phyloP scores from a whole-genome alignment of 805 yeast genomes.

The Barnettozyma botsteinii region DNA sequence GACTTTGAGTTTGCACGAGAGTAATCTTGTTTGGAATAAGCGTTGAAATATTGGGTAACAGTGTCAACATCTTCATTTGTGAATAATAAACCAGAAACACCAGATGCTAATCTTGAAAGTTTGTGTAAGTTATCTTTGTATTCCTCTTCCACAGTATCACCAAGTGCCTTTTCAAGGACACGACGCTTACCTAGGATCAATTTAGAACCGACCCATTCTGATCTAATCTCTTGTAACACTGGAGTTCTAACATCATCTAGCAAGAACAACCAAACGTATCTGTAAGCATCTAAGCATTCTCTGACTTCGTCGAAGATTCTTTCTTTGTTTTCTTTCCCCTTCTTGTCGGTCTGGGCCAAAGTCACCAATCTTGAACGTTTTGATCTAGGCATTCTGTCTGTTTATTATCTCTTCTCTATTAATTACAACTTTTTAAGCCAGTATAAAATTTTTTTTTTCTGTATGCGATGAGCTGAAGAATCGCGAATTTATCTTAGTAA shows the following conservation, averaged over 20 bases:
- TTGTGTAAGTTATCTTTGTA: conserved; percentile 78
- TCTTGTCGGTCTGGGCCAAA: conserved; percentile 92
- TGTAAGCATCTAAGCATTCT: conserved; percentile 67
- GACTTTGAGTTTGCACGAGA: conserved; percentile 85
- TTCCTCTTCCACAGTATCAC: conserved; percentile 83
- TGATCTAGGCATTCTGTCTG: conserved; percentile 80
- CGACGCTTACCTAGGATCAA: conserved; percentile 87
- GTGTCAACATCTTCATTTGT: conserved; percentile 85
- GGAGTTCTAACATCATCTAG: conserved; percentile 94
- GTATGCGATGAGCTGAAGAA: conserved; percentile 1
- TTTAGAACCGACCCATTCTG: conserved; percentile 89
- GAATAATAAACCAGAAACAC: conserved; percentile 82
- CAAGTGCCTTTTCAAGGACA: conserved; percentile 89
- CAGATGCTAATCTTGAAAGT: conserved; percentile 57
- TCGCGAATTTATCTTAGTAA: too few species aligned
- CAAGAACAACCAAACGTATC: conserved; percentile 78
- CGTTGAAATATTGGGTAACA: conserved; percentile 81
- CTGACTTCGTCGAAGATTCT: conserved; percentile 89
- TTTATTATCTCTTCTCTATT: neutral
- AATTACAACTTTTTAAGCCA: neutral
- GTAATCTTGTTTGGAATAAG: conserved; percentile 74
- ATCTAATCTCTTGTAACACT: conserved; percentile 86
- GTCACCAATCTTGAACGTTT: conserved; percentile 95
- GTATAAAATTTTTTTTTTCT: conserved; percentile 3
- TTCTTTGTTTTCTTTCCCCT: conserved; percentile 89